Base-by-base conservation (phyloP, 1,139 yeast genomes). In the Kodamaea arcana region DNA sequence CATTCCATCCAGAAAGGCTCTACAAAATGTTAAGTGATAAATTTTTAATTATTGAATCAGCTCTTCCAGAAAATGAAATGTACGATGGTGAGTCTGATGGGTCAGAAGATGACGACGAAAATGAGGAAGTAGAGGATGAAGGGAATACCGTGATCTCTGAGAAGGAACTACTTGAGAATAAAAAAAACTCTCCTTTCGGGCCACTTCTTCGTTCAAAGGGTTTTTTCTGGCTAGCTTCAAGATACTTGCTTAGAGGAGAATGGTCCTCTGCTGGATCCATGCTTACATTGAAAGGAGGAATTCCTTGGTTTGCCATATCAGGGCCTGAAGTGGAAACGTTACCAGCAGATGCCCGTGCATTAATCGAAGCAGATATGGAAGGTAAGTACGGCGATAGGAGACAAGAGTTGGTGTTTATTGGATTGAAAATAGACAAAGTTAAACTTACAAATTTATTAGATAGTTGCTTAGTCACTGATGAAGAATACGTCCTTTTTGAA, bases 221-320 rank as follows among this genome's bases (percentile, higher is more conserved):
- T 0, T 67, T 65, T 42, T 56, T 69, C 38, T 69, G 75, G 75
- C 46, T 69, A n/a, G 74, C 75, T 3, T 55, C 72, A 3, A 51
- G 73, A 37, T 52, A 58, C 35, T 57, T 66, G 7, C 49, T 60
- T 26, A 52, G 69, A 42, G 73, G 73, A 15, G 72, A 68, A 50
- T 67, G 72, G 73, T 62, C 69, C 3, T 65, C 69, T 30, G 72
- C 74, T 1, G 73, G 74, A 3, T 52, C 65, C 1, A 66, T 67
- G 69, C 43, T 68, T 20, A 65, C 72, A 0, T 37, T 68, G 18
- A 58, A 53, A 32, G 72, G 71, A 7, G 73, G 73, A 3, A 60
- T 64, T 28, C 71, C 71, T 2, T 68, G 74, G 74, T 68, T 66
- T 47, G 62, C 56, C 4, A 64, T 64, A 7, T 47, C 62, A n/a